phyloP scores from a whole-genome alignment of 2,329 filamentous ascomycete genomes.

The Onygenales sp. region DNA sequence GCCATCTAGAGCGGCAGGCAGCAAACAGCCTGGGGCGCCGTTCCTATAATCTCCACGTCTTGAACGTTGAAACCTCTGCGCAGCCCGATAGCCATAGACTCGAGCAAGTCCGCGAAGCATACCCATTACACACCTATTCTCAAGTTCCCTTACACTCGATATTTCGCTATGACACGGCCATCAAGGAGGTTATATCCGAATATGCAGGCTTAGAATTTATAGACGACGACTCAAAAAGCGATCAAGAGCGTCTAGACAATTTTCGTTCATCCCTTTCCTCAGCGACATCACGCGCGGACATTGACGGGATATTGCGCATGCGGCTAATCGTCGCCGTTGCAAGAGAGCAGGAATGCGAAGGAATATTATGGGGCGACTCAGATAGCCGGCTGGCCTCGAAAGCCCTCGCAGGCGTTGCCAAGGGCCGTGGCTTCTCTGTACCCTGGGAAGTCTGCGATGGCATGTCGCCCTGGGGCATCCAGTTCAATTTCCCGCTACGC shows the following conservation, averaged over 20 bases:
- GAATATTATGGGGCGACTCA: constrained; percentile 72
- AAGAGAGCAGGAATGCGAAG: constrained; percentile 50
- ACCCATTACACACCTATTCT: constrained; percentile 57
- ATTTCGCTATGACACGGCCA: constrained; percentile 35
- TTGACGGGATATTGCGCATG: constrained; percentile 60
- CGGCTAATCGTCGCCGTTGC: constrained; percentile 62
- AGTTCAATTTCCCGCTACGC: constrained; percentile 70
- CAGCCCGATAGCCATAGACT: constrained; percentile 23
- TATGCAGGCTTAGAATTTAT: constrained; percentile 20
- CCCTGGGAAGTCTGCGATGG: constrained; percentile 79
- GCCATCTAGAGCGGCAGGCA: constrained; percentile 57
- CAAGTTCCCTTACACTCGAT: constrained; percentile 55
- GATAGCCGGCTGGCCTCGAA: constrained; percentile 82
- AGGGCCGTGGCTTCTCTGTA: constrained; percentile 75
- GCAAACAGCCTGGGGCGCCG: constrained; percentile 51
- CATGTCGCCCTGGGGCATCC: constrained; percentile 45
- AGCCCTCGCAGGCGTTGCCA: constrained; percentile 78
- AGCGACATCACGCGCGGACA: constrained; percentile 65
- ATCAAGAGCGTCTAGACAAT: constrained; percentile 41
- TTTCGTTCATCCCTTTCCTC: constrained; percentile 58
- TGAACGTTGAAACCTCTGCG: constrained; percentile 26
- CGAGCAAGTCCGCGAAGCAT: constrained; percentile 45
- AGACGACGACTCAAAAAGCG: constrained; percentile 20
- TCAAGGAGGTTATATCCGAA: constrained; percentile 23
- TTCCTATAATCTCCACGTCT: constrained; percentile 53